Percentiles rank a stretch among this genome's conserved stretches.
These are phyloP conservation scores for Jacaranda mimosifolia DNA, from an alignment of 257 asterid species.

Conservation along the genomic window DNA sequence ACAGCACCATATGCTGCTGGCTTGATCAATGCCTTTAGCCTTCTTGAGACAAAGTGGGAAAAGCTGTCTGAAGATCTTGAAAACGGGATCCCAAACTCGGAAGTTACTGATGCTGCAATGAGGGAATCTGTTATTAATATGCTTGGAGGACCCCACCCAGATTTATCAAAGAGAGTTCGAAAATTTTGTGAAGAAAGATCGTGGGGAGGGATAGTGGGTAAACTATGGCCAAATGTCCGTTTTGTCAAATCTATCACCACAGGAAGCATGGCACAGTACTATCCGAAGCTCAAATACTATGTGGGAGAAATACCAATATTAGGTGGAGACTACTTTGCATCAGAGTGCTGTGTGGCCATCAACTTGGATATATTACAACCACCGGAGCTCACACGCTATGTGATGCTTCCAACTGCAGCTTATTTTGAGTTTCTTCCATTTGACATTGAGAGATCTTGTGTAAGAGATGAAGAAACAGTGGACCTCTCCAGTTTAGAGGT, in stretches of 20 bases:
- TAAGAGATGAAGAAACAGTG: slow-evolving; percentile 18
- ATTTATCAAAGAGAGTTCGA: slow-evolving; percentile 29
- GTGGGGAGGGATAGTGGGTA: slow-evolving; percentile 34
- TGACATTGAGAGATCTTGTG: slow-evolving; percentile 11
- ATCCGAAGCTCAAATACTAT: slow-evolving; percentile 26
- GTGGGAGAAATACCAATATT: slow-evolving; percentile 27
- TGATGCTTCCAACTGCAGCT: slow-evolving; percentile 36
- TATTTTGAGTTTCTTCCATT: slow-evolving; percentile 36
- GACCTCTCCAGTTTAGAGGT: slow-evolving; percentile 31
- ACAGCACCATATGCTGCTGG: slow-evolving; percentile 35
- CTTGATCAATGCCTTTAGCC: slow-evolving; percentile 33
- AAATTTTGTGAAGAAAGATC: slow-evolving; percentile 27
- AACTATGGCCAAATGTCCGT: slow-evolving; percentile 33
- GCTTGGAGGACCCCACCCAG: slow-evolving; percentile 31
- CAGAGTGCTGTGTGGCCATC: slow-evolving; percentile 39
- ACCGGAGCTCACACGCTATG: slow-evolving; percentile 30
- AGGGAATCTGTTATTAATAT: slow-evolving; percentile 29
- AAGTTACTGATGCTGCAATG: slow-evolving; percentile 13
- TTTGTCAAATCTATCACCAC: slow-evolving; percentile 33
- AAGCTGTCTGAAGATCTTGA: slow-evolving; percentile 33
- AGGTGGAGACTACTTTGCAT: slow-evolving; percentile 40
- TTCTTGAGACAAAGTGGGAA: slow-evolving; percentile 36
- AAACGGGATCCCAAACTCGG: slow-evolving; percentile 32
- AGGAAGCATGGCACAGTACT: slow-evolving; percentile 37
- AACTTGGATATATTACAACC: slow-evolving; percentile 31